Base-by-base conservation (phyloP, 164 flowering plant genomes). In the Kalanchoe fedtschenkoi region DNA sequence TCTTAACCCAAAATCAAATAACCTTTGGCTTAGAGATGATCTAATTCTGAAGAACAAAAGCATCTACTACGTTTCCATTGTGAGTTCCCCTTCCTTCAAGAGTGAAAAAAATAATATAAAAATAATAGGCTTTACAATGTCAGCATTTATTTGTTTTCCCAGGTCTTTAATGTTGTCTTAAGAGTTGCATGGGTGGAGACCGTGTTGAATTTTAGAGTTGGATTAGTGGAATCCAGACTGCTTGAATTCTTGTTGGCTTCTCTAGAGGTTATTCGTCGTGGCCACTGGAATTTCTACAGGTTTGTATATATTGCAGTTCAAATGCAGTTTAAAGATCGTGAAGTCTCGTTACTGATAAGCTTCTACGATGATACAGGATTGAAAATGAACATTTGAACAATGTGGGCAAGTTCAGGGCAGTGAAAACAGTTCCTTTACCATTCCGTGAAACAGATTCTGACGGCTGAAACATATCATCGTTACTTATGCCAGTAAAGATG, bases 121-220 rank as follows among this genome's bases (percentile, higher is more conserved):
- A 47, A 47, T 47, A 8, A n/a, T 15, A 46, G 10, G 10, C 10
- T 4, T 10, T 3, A 56, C 33, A 6, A 5, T 2, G 33, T 17
- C 21, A 29, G n/a, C 38, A 35, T 35, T 35, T 58, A 17, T 15
- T 30, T 26, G 33, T 6, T 2, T 34, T 72, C n/a, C 32, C 66
- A 93, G 99, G 91, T 62, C 28, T 57, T 95, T 60, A 95, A 95
- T 70, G 61, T 85, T 51, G 83, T 85, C 34, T 74, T 95, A 32
- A 79, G 99, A 75, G 81, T 91, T 55, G 89, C 80, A 60, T 95
- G 97, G 99, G 83, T 95, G 60, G 95, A 91, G 70, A 75, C 85
- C 2, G 78, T 91, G 59, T 35, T n/a, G n/a, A n/a, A n/a, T n/a
- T 42, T 42, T 19, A 42, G 46, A 42, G 46, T 42, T 19, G 46